A percentile compares a stretch with the other conserved stretches of the same genome.
Conservation (phyloP, 371 early-diverging fungal genomes). For the Mortierella sp. region DNA sequence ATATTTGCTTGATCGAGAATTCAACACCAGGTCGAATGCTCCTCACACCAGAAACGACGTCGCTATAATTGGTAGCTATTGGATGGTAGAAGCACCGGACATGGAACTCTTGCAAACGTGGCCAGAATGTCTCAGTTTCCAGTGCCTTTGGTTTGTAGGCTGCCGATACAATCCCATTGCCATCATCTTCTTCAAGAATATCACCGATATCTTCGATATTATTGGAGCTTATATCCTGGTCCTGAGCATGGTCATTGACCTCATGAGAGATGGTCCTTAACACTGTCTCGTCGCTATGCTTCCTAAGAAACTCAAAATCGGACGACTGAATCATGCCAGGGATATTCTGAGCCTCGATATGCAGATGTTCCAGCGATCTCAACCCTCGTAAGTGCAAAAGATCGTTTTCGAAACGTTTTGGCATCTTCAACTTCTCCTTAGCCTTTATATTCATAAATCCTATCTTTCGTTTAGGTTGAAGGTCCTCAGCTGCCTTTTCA, state of each 20-base stretch:
- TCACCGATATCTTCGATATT: background rate
- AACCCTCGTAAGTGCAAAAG: conserved; percentile 5
- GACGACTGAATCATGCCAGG: conserved; percentile 20
- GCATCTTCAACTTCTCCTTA: background rate
- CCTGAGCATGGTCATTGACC: no score
- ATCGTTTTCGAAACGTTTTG: conserved; percentile 10
- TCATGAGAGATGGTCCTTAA: conserved; percentile 1
- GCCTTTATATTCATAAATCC: no score
- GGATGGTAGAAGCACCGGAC: no score
- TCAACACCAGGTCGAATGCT: no score
- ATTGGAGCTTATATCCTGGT: background rate
- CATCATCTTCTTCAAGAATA: no score
- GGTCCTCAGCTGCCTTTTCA: background rate
- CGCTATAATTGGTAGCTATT: no score
- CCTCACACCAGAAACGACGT: no score
- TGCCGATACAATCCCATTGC: no score
- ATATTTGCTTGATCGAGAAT: no score
- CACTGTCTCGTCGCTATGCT: conserved; percentile 2
- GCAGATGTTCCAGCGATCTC: conserved; percentile 6
- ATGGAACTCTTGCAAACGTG: no score
- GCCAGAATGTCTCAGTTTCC: no score
- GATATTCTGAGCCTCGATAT: background rate
- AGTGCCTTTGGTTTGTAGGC: no score
- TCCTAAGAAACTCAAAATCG: conserved; percentile 38
- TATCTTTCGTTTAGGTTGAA: background rate